Evolutionary conservation across 345 rosid genomes (phyloP), one percentile per base, ranked within the genome.

Genomic region (Heritiera fomes): DNA sequence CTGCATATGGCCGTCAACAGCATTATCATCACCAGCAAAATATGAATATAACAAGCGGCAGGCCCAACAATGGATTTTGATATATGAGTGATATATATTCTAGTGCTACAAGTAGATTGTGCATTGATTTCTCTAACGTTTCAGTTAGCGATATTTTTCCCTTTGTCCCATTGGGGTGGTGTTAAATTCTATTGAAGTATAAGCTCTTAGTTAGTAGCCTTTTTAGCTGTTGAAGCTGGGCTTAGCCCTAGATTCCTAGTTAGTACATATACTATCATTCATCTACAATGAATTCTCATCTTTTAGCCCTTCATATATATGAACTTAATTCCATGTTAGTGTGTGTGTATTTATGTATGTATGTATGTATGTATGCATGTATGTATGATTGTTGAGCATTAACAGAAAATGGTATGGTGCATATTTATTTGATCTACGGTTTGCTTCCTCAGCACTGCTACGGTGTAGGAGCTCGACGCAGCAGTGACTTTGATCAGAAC

Each of bases 21-120:
- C 85, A 83, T 32, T 77, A 76, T 67, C 77, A 83, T 12, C 85
- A 83, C n/a, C 82, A 80, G 47, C 83, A 83, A 34, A 84, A 80
- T 60, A 64, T 84, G 81, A 84, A 83, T 66, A 50, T 55, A 73
- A 49, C 17, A 14, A 71, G 62, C 52, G 34, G 70, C 70, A 71
- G 71, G 40, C 56, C 63, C 62, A 71, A 78, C 38, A 55, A n/a
- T 71, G 71, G 63, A 41, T 71, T 79, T 79, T 63, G 73, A 76
- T 52, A 23, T 9, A 70, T 28, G 56, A 70, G 3, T 47, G 8
- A 56, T 38, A n/a, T 59, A 53, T 34, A 41, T 40, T 17, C 58
- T 8, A 70, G 58, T 70, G 41, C 32, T 53, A 53, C 20, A 52
- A 52, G 67, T 70, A 64, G 64, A 47, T 46, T 34, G 71, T 53